Conservation (phyloP, 75 land plant species). For the Picea sitchensis region DNA sequence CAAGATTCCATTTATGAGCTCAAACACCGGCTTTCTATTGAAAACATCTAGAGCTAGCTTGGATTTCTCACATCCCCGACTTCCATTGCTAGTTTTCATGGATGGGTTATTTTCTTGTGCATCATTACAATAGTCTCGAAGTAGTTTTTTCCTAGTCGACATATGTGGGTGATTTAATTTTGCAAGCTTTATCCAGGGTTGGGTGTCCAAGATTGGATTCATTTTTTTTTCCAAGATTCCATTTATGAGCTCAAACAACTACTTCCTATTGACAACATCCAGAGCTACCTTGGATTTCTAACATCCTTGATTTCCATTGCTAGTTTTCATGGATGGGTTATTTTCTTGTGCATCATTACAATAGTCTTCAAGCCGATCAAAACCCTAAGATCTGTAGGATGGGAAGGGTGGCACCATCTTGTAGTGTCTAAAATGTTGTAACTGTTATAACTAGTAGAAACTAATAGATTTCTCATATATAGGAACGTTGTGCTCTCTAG, state of each 20-base stretch:
- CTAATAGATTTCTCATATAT: no score
- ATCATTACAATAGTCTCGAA: no score
- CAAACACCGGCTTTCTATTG: no score
- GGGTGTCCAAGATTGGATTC: constrained; percentile 8
- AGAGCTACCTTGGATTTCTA: neutral
- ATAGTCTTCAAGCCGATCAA: constrained; percentile 26
- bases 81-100: no score
- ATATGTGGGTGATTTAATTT: neutral
- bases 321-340: neutral
- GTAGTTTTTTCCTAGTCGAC: neutral
- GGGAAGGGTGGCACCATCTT: constrained; percentile 26
- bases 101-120: no score
- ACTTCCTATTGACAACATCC: constrained; percentile 20
- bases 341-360: neutral
- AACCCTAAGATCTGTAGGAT: constrained; percentile 29
- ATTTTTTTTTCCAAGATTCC: constrained; percentile 21
- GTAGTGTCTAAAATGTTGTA: neutral
- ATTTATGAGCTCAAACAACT: constrained; percentile 32
- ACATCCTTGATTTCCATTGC: neutral
- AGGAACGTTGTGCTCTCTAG: no score
- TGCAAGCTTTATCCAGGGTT: neutral
- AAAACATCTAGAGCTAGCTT: no score
- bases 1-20: no score
- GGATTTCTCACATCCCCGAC: no score
- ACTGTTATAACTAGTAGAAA: no score